phyloP scores from a whole-genome alignment of 2,329 filamentous ascomycete genomes.

The Monosporascus sp. region DNA sequence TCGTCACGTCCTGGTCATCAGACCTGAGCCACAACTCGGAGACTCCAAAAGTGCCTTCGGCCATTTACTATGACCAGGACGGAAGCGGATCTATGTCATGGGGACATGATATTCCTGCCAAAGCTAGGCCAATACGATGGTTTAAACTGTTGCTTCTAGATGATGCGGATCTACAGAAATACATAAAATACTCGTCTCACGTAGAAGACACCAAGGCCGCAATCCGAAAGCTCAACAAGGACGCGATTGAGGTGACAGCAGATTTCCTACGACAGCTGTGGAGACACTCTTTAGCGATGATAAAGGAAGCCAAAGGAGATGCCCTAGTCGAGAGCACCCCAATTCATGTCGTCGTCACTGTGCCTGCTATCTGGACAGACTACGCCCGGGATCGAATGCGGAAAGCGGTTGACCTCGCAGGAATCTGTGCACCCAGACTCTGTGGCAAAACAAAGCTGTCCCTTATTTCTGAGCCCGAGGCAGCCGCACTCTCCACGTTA shows the following conservation, averaged over 20 bases:
- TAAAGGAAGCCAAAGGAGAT: constrained; percentile 7
- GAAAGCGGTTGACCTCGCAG: constrained; percentile 13
- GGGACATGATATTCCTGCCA: constrained; percentile 17
- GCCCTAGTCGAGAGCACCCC: constrained; percentile 7
- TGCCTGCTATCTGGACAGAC: constrained; percentile 23
- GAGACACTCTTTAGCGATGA: constrained; percentile 15
- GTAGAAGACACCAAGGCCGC: constrained; percentile 3
- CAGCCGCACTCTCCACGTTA: constrained; percentile 14
- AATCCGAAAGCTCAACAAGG: constrained; percentile 13
- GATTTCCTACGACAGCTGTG: constrained; percentile 22
- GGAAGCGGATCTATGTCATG: constrained; percentile 8
- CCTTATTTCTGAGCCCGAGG: constrained; percentile 21
- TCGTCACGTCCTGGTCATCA: too few relatives aligned
- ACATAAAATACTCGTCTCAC: constrained; percentile 9
- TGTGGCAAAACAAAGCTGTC: constrained; percentile 13
- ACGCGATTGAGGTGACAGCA: constrained; percentile 13
- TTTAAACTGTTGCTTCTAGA: constrained; percentile 16
- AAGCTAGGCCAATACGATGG: constrained; percentile 7
- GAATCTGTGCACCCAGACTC: constrained; percentile 9
- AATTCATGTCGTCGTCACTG: constrained; percentile 18
- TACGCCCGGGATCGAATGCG: constrained; percentile 16
- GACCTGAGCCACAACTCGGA: not conserved
- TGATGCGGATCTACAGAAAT: constrained; percentile 10
- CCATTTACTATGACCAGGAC: constrained; percentile 13
- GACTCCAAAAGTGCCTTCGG: constrained; percentile 17